Conservation (phyloP, 768 basidiomycete species). For the Chalciporus sphaerocephalus region DNA sequence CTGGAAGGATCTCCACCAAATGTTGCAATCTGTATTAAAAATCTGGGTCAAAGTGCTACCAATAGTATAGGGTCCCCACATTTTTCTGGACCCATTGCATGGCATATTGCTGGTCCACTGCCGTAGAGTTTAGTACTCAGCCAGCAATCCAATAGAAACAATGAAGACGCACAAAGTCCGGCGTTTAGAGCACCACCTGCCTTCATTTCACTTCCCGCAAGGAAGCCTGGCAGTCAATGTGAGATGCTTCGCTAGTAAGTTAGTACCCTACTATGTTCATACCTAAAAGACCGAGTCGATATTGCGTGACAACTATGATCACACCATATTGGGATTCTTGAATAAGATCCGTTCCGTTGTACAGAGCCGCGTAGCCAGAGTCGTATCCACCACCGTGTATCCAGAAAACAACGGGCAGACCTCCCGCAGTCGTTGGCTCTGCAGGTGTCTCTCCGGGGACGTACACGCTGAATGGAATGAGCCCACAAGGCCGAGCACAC, state of each 20-base stretch:
- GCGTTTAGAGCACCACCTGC: slow-evolving; percentile 40
- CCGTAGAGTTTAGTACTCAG: too few relatives aligned
- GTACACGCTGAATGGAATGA: too few relatives aligned
- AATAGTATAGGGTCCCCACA: slow-evolving; percentile 7
- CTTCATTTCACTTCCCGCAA: slow-evolving; percentile 40
- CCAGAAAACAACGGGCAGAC: too few relatives aligned
- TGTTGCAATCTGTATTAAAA: neutral
- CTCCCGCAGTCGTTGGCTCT: slow-evolving; percentile 21
- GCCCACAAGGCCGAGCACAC: too few relatives aligned
- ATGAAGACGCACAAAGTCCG: slow-evolving; percentile 36
- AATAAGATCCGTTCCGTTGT: slow-evolving; percentile 1
- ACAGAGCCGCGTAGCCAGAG: slow-evolving; percentile 25
- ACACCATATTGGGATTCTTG: slow-evolving; percentile 18
- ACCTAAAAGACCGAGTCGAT: too few relatives aligned
- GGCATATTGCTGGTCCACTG: slow-evolving; percentile 31
- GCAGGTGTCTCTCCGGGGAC: neutral
- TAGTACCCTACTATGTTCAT: too few relatives aligned
- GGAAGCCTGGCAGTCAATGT: slow-evolving; percentile 34
- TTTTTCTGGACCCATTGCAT: slow-evolving; percentile 26
- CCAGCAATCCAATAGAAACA: neutral
- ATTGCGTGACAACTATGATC: slow-evolving; percentile 14
- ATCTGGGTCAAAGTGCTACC: too few relatives aligned
- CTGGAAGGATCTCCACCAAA: slow-evolving; percentile 27
- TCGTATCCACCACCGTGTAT: neutral
- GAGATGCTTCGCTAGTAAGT: neutral